Percentiles rank a stretch among this genome's conserved stretches.
These are phyloP conservation scores for Suillus alpinus DNA, from an alignment of 768 basidiomycete genomes.

Conservation along the genomic window DNA sequence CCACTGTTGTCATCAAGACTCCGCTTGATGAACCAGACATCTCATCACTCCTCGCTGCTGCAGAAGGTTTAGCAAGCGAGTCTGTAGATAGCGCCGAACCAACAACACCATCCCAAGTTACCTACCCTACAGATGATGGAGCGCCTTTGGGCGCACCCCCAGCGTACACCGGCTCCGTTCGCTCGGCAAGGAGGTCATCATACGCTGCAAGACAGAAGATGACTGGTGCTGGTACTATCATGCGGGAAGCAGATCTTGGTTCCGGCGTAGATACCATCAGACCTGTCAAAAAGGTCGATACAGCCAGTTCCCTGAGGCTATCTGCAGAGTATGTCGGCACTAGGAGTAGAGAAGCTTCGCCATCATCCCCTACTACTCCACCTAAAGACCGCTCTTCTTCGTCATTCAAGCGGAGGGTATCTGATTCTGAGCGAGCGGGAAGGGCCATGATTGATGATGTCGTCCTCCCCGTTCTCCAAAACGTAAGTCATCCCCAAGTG, in stretches of 20 bases:
- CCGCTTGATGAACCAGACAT: constrained; percentile 40
- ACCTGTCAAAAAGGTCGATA: constrained; percentile 90
- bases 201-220: constrained; percentile 71
- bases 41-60: constrained; percentile 36
- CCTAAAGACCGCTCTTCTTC: constrained; percentile 30
- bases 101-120: constrained; percentile 30
- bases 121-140: constrained; percentile 18
- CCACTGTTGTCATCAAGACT: constrained; percentile 67
- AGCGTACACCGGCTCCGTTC: constrained; percentile 69
- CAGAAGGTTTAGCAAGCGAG: constrained; percentile 40
- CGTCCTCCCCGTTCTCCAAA: constrained; percentile 73
- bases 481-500: constrained; percentile 43
- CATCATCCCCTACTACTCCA: constrained; percentile 40
- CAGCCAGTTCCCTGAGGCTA: constrained; percentile 67
- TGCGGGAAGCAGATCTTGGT: constrained; percentile 82
- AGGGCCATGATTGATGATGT: constrained; percentile 76
- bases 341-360: constrained; percentile 49
- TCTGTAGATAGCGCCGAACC: constrained; percentile 36
- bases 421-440: constrained; percentile 65
- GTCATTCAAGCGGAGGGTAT: constrained; percentile 47
- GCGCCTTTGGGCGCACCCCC: constrained; percentile 61
- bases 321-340: constrained; percentile 83
- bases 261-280: constrained; percentile 88
- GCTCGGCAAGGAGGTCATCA: constrained; percentile 64
- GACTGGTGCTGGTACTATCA: constrained; percentile 65